Percentiles rank a stretch among this genome's conserved stretches.
phyloP scores from a whole-genome alignment of 23 red algal genomes.

The Gracilaria domingensis region DNA sequence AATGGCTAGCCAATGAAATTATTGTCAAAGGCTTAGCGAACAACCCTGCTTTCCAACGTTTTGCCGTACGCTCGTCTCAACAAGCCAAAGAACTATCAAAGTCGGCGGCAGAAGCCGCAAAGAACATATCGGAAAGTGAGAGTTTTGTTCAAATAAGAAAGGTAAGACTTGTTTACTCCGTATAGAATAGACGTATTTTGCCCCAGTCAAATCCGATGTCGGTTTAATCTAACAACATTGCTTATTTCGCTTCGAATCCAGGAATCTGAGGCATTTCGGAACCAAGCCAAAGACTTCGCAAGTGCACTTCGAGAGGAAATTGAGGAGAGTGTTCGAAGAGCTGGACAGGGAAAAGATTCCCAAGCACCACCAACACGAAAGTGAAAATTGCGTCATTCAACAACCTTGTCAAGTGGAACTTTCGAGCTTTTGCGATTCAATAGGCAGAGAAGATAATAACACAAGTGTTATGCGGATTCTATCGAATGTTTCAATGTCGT shows the following conservation, averaged over 20 bases:
- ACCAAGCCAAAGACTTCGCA: slow-evolving; percentile 48
- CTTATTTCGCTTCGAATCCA: neutral
- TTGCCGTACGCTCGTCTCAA: slow-evolving; percentile 88
- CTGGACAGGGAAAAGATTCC: slow-evolving; percentile 15
- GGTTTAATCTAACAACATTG: neutral
- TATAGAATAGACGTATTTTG: neutral
- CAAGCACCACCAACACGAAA: slow-evolving; percentile 26
- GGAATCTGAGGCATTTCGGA: slow-evolving; percentile 53
- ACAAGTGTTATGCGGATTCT: no score
- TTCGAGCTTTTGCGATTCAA: neutral
- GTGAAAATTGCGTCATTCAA: neutral
- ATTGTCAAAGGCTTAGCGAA: slow-evolving; percentile 95
- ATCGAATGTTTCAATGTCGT: no score
- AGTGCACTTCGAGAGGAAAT: slow-evolving; percentile 73
- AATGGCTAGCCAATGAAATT: slow-evolving; percentile 93
- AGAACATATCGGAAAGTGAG: slow-evolving; percentile 67
- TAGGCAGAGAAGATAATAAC: neutral
- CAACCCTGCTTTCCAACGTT: slow-evolving; percentile 91
- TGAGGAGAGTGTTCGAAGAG: slow-evolving; percentile 42
- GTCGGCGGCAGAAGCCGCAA: slow-evolving; percentile 66
- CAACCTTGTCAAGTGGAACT: neutral
- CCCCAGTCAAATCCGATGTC: neutral
- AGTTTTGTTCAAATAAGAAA: slow-evolving; percentile 60
- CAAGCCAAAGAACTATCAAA: slow-evolving; percentile 77
- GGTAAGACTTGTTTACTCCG: neutral